These are phyloP conservation scores for Abrus precatorius DNA, from an alignment of 306 rosid genomes.

Conservation along the genomic window DNA sequence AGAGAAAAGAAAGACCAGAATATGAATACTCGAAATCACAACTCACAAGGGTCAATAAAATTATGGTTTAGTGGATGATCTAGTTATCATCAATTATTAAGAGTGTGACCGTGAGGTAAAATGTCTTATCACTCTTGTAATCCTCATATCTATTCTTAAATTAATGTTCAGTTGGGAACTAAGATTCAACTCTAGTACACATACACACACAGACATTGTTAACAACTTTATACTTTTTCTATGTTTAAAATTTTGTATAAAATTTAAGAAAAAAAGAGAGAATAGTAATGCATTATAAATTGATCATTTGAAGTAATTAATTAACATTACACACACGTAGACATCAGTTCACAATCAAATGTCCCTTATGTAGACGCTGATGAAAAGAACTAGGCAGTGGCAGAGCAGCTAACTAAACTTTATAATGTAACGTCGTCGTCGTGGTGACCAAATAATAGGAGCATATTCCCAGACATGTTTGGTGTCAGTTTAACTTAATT, in stretches of 20 bases:
- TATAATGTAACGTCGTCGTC: slow-evolving; percentile 34
- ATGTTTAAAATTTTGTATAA: too few relatives aligned
- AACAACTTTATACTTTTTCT: background rate
- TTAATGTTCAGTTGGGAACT: background rate
- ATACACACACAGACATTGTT: background rate
- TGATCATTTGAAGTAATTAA: background rate
- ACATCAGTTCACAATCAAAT: background rate
- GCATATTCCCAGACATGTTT: slow-evolving; percentile 41
- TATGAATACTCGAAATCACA: background rate
- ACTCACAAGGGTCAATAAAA: slow-evolving; percentile 13
- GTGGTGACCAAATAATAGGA: slow-evolving; percentile 16
- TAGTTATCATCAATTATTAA: slow-evolving; percentile 26
- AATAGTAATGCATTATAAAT: background rate
- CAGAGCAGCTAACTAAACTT: slow-evolving; percentile 15
- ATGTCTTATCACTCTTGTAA: slow-evolving; percentile 43
- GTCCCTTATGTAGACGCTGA: slow-evolving; percentile 2
- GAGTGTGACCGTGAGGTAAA: slow-evolving; percentile 37
- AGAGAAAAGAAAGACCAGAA: background rate
- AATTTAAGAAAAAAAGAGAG: background rate
- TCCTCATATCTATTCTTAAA: background rate
- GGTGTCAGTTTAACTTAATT: background rate
- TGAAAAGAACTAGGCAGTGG: background rate
- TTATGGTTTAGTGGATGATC: slow-evolving; percentile 1
- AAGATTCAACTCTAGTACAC: background rate
- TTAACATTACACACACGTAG: background rate